Evolutionary conservation across 2,329 filamentous ascomycete genomes (phyloP), one percentile per base, ranked within the genome.

Genomic region (Penicillium hordei): DNA sequence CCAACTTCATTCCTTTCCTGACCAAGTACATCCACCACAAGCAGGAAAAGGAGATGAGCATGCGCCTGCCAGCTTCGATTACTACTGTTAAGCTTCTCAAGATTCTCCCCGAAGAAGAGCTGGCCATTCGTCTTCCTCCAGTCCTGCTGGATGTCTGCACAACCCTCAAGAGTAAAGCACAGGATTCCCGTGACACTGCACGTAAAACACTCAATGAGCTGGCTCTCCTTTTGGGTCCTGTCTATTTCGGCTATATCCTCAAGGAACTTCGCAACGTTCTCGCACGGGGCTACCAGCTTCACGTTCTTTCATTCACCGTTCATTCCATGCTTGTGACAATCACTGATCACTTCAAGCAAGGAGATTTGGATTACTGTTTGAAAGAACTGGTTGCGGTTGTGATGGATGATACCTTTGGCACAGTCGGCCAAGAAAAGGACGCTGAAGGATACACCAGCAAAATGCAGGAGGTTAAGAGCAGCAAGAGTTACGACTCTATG

Each of bases 401-500:
- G 62, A 94, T 99, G 90, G 94, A 99, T 69, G 95, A 99, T 71
- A 94, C 95, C 13, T 99, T 99, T 70, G 95, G 95, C 31, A 86
- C 87, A 6, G 89, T 89, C 34, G 94, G 94, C 2, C 90, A 96
- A 76, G 93, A 99, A 71, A 99, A 99, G 75, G 94, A 99, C 68
- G 93, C 93, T 0, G 92, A 97, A 67, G 94, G 93, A 52, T 99
- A 99, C 72, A 88, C 89, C 55, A 96, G 87, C 72, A 90, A 93
- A 75, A 97, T 95, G 88, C 96, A 95, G 75, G 94, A 99, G 76
- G 89, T 99, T 56, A 97, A 96, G 79, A 94, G 90, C 75, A 97
- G 90, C 80, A 99, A 97, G 80, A 97, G 93, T 71, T 96, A 93
- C 69, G 95, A 99, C 71, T 96, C 94, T 0, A 95, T 97, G 88